phyloP scores from a whole-genome alignment of 2,329 filamentous ascomycete genomes.

The Aspergillus pseudotamarii region DNA sequence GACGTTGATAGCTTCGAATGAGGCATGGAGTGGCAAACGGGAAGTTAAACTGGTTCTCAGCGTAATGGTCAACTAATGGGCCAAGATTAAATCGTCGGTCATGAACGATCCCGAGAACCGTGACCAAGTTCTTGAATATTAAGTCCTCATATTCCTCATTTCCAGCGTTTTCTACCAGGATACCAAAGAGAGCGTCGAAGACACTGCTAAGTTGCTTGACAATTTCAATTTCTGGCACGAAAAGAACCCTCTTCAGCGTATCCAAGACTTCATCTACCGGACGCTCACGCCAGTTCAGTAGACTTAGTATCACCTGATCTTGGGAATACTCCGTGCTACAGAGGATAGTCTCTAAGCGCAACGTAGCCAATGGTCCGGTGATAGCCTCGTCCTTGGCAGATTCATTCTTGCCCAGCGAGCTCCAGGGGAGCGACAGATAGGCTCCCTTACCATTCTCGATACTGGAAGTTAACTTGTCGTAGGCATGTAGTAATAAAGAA shows the following conservation, averaged over 20 bases:
- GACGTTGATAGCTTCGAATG: constrained; percentile 79
- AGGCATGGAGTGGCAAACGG: constrained; percentile 89
- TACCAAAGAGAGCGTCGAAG: constrained; percentile 86
- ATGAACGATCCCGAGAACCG: constrained; percentile 88
- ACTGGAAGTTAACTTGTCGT: constrained; percentile 87
- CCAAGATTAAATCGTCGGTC: constrained; percentile 91
- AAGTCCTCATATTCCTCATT: constrained; percentile 91
- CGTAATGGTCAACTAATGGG: constrained; percentile 88
- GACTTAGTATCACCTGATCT: constrained; percentile 78
- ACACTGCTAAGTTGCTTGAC: constrained; percentile 91
- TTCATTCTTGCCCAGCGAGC: constrained; percentile 66
- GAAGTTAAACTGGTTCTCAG: constrained; percentile 85
- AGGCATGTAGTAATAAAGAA: constrained; percentile 79
- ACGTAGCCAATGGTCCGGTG: constrained; percentile 76
- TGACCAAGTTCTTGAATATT: constrained; percentile 86
- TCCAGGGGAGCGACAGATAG: constrained; percentile 84
- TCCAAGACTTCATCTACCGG: constrained; percentile 71
- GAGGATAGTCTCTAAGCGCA: constrained; percentile 80
- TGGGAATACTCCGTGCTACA: constrained; percentile 96
- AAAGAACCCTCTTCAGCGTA: constrained; percentile 79
- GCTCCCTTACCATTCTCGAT: constrained; percentile 74
- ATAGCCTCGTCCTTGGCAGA: constrained; percentile 71
- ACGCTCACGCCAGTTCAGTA: constrained; percentile 84
- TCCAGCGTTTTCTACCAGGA: constrained; percentile 86
- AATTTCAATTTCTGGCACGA: constrained; percentile 95